These are phyloP conservation scores for Daldinia childiae DNA, from an alignment of 495 filamentous ascomycete species.

Conservation along the genomic window DNA sequence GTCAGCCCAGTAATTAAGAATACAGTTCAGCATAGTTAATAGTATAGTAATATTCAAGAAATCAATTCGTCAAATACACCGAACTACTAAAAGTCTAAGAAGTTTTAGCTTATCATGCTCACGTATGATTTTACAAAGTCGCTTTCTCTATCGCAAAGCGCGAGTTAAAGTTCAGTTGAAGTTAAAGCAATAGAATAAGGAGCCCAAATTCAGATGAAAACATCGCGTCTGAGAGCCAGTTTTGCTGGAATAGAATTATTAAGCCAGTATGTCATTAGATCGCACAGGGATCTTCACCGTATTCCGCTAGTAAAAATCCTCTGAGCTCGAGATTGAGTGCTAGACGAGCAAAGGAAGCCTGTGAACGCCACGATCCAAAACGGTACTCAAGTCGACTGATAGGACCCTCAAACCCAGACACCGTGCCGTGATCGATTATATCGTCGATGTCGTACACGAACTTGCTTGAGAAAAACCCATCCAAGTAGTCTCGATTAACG, in stretches of 20 bases:
- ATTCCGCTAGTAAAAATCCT: constrained; percentile 6
- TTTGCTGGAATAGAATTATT: not conserved
- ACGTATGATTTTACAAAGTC: too few relatives aligned
- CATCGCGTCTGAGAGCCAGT: not conserved
- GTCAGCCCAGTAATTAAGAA: too few relatives aligned
- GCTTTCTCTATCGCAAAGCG: too few relatives aligned
- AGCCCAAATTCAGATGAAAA: not conserved
- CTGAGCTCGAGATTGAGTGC: constrained; percentile 44
- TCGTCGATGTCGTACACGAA: constrained; percentile 39
- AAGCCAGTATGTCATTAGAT: not conserved
- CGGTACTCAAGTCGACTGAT: constrained; percentile 45
- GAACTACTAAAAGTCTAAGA: too few relatives aligned
- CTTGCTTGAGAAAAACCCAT: constrained; percentile 27
- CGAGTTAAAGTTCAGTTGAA: too few relatives aligned
- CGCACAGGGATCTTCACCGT: constrained; percentile 28
- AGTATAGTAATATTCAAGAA: too few relatives aligned
- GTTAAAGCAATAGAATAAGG: not conserved
- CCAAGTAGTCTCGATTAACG: constrained; percentile 27
- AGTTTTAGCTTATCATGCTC: too few relatives aligned
- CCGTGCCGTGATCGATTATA: constrained; percentile 28
- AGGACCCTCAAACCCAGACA: not conserved
- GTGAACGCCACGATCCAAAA: constrained; percentile 53
- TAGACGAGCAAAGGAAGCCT: constrained; percentile 49
- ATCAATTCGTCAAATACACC: too few relatives aligned
- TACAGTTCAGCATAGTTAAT: too few relatives aligned